Percentiles rank a stretch among this genome's conserved stretches.
Conservation (phyloP, 176 grass and related monocot species). For the Poa pratensis region DNA sequence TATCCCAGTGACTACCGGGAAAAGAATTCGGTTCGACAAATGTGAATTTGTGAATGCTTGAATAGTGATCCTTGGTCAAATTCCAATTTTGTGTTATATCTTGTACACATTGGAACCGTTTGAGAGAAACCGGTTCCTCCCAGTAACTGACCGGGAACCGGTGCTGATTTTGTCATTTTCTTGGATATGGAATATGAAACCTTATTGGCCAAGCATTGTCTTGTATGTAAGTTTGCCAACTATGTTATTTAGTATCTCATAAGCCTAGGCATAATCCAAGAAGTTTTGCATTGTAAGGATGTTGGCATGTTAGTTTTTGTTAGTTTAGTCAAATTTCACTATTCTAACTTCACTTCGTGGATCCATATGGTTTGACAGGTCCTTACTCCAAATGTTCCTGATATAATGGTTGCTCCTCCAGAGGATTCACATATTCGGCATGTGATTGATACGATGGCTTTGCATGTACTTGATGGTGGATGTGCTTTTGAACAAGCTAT, state of each 20-base stretch:
- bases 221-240: slow-evolving; percentile 15
- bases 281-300: slow-evolving; percentile 3
- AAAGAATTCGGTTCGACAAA: not conserved
- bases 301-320: slow-evolving; percentile 34
- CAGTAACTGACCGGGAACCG: not conserved
- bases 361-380: slow-evolving; percentile 64
- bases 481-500: slow-evolving; percentile 99
- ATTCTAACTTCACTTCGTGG: slow-evolving; percentile 31
- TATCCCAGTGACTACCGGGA: not conserved
- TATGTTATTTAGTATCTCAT: slow-evolving; percentile 31
- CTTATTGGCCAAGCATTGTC: slow-evolving; percentile 11
- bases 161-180: not conserved
- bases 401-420: slow-evolving; percentile 84
- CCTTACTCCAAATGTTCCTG: slow-evolving; percentile 94
- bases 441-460: slow-evolving; percentile 95
- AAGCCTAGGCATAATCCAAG: slow-evolving; percentile 7
- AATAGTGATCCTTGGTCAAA: slow-evolving; percentile 22
- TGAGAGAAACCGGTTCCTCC: not conserved
- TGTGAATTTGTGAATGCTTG: not conserved
- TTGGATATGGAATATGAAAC: not conserved
- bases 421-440: slow-evolving; percentile 77
- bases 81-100: not conserved
- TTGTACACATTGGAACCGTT: not conserved
- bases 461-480: slow-evolving; percentile 96
- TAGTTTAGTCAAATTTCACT: slow-evolving; percentile 7